Evolutionary conservation across 768 basidiomycete genomes (phyloP).

Genomic region (Termitomyces sp.): DNA sequence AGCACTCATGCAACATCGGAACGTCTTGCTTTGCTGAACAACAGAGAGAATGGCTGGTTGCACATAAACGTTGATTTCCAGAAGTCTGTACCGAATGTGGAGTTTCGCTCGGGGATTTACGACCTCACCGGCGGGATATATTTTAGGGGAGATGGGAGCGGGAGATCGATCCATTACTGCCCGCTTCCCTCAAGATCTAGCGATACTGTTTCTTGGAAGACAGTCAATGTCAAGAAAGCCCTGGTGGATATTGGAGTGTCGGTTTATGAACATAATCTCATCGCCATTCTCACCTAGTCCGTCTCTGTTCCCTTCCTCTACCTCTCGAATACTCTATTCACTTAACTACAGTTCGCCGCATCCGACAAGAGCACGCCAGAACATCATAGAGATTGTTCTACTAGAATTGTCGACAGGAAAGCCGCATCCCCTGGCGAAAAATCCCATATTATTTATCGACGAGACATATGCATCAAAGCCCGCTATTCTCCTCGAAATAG

Average conservation of each 20-base stretch:
- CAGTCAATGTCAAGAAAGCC: conserved; percentile 19
- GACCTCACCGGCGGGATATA: conserved; percentile 36
- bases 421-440: conserved; percentile 11
- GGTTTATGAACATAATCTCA: conserved; percentile 37
- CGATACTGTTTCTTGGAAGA: conserved; percentile 23
- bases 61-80: conserved; percentile 20
- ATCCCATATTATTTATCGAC: conserved; percentile 21
- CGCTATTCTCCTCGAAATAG: conserved; percentile 14
- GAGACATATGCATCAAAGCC: conserved; percentile 10
- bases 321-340: background rate
- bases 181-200: conserved; percentile 22
- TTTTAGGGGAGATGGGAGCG: conserved; percentile 26
- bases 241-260: conserved; percentile 39
- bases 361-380: background rate
- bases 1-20: conserved; percentile 7
- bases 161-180: conserved; percentile 25
- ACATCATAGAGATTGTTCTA: conserved; percentile 1
- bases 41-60: conserved; percentile 26
- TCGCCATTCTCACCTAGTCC: conserved; percentile 35
- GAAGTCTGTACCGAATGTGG: conserved; percentile 19
- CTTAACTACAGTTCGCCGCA: background rate
- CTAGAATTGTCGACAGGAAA: conserved; percentile 7
- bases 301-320: conserved; percentile 5
- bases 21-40: conserved; percentile 20
- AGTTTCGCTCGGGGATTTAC: conserved; percentile 31